Base-by-base conservation (phyloP, 371 early-diverging fungal species). In the Mortierella sp. region DNA sequence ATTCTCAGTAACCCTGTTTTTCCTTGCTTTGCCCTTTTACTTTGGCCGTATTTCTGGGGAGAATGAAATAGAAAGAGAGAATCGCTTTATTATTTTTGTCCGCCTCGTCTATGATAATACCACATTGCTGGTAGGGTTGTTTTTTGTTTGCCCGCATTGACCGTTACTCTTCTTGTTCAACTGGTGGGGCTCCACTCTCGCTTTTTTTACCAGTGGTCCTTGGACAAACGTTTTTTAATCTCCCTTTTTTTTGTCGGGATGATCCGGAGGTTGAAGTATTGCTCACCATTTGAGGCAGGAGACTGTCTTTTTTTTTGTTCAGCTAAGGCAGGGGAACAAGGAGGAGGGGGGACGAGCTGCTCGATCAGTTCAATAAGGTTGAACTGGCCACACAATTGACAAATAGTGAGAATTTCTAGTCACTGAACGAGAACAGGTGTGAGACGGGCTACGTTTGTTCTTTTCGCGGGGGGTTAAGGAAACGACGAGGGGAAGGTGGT, bases 201-300 rank as follows among this genome's bases (percentile, higher is more conserved):
- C 4, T 34, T 13, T 37, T 0, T 37, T 28, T 3, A 4, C 0
- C 34, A 0, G 13, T 34, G 31, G 64, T 61, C 37, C 64, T 34
- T 61, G 64, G 67, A 67, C 67, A 21, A 67, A 40, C 24, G 5
- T 67, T 40, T 59, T 67, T 67, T 67, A 40, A 67, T 67, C 67
- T 67, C 67, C 64, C 11, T 59, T 59, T 26, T 5, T 14, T 14
- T 3, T 8, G 34, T 67, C 67, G 67, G 67, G 37, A 67, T 40
- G 67, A 67, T 67, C 67, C 67, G 67, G 67, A 67, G 61, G 67
- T 67, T 37, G 34, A 67, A 67, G 34, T 67, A 67, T 67, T 67
- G 67, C 67, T 67, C 67, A 67, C 67, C 67, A 21, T 67, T 67
- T 67, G 67, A 67, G 67, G 67, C 67, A 67, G 67, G 67, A 37